Evolutionary conservation across 148 eudicot species (phyloP).

Genomic region (Cornus florida): DNA sequence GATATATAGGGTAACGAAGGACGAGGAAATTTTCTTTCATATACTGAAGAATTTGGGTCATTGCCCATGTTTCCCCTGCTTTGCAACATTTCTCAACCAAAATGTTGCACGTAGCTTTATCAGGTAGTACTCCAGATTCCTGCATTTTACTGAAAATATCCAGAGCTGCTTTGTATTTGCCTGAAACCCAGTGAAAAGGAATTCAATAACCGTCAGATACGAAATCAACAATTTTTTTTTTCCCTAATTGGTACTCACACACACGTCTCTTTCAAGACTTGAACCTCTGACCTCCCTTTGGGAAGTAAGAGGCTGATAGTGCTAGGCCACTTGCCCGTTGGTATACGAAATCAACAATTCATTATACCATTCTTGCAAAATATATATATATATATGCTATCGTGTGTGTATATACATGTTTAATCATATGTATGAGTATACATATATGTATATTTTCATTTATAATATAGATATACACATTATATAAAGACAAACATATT

Average conservation of each 20-base stretch:
- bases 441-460: too few species aligned
- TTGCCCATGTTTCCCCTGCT: slow-evolving; percentile 49
- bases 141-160: slow-evolving; percentile 75
- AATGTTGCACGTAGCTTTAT: slow-evolving; percentile 87
- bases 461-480: too few species aligned
- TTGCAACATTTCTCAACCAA: slow-evolving; percentile 66
- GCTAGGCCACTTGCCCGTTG: too few species aligned
- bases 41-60: slow-evolving; percentile 56
- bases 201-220: background rate
- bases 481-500: too few species aligned
- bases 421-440: too few species aligned
- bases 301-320: too few species aligned
- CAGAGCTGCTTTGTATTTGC: slow-evolving; percentile 58
- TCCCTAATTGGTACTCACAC: too few species aligned
- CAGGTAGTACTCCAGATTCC: slow-evolving; percentile 76
- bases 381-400: too few species aligned
- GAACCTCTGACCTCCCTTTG: too few species aligned
- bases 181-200: slow-evolving; percentile 33
- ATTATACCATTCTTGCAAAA: too few species aligned
- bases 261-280: too few species aligned
- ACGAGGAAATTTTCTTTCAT: slow-evolving; percentile 75
- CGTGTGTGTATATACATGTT: too few species aligned
- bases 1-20: slow-evolving; percentile 63
- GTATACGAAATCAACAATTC: background rate
- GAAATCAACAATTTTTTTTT: background rate